Evolutionary conservation across 2,329 filamentous ascomycete genomes (phyloP), one percentile per base, ranked within the genome.

Genomic region (Ophiostoma quercus): DNA sequence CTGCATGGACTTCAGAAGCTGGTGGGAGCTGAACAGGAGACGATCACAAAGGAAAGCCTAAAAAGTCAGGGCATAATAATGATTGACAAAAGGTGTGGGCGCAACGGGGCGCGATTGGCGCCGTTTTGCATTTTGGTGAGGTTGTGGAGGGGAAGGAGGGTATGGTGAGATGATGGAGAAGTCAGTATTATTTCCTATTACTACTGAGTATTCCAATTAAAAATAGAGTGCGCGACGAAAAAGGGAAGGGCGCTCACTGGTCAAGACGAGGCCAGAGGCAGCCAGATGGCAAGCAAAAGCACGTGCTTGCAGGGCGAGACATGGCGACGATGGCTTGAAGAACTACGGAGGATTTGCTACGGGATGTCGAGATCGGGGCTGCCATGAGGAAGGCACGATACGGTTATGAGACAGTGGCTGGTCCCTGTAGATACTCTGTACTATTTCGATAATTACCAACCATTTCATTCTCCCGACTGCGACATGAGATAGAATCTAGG

Each of bases 61-160:
- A 47, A 43, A n/a, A 47, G 16, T n/a, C 43, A 57, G 51, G n/a
- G 51, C 62, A 32, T 16, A 37, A 32, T 16, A 37, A 25, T 65
- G 34, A 39, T 39, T 65, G 32, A 22, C 32, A n/a, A 63, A 57
- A 25, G 63, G 68, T 67, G 69, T 66, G 69, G 43, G 67, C 69
- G 66, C 69, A 66, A 68, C 62, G 62, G 67, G 60, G 41, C 67
- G 60, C 51, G 57, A 70, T 70, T 70, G 66, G 69, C 43, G 57
- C 47, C 43, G 54, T 54, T 66, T 34, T 34, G 25, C 25, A 14
- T 62, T 62, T 62, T 25, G 51, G 51, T 8, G 51, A 8, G 9
- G 51, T 29, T 47, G 43, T 8, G 16, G 43, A 47, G 43, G 43
- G 19, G 43, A n/a, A 19, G 51, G 51, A 25, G 51, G 11, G 51